Evolutionary conservation across 768 basidiomycete genomes (phyloP).

Genomic region (Boletus sp.): DNA sequence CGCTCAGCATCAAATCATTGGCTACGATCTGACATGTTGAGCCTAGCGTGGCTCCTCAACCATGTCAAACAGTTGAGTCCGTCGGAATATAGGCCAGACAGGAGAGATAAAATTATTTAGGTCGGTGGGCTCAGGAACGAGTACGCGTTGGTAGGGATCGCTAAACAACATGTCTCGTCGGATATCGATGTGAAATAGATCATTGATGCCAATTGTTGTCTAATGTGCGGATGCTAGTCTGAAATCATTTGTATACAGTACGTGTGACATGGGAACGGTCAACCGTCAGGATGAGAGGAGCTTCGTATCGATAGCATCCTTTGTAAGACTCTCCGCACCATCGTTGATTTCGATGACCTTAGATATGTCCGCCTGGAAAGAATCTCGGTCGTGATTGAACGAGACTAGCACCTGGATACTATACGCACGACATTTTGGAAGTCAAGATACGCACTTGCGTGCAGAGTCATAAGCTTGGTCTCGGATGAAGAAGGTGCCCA

Average conservation of each 20-base stretch:
- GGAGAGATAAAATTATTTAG: constrained; percentile 5
- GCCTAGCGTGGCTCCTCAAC: no score
- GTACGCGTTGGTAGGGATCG: not conserved
- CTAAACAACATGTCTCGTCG: not conserved
- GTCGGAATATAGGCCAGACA: not conserved
- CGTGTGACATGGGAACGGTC: not conserved
- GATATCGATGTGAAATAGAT: not conserved
- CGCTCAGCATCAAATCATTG: no score
- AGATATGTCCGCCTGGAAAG: constrained; percentile 63
- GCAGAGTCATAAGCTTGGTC: constrained; percentile 71
- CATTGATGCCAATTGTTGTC: not conserved
- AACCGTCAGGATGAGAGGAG: constrained; percentile 34
- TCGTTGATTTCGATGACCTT: constrained; percentile 83
- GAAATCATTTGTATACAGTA: not conserved
- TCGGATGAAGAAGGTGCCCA: constrained; percentile 83
- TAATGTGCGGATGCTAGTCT: not conserved
- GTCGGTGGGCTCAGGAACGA: not conserved
- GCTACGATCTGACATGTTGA: no score
- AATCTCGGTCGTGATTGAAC: not conserved
- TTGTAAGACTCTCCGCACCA: constrained; percentile 78
- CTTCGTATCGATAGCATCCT: constrained; percentile 63
- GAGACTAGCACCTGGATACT: not conserved
- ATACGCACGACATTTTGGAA: constrained; percentile 74
- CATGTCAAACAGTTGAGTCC: not conserved
- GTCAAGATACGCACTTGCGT: constrained; percentile 77